Base-by-base conservation (phyloP, 129 eudicot species). In the Flaveria linearis region DNA sequence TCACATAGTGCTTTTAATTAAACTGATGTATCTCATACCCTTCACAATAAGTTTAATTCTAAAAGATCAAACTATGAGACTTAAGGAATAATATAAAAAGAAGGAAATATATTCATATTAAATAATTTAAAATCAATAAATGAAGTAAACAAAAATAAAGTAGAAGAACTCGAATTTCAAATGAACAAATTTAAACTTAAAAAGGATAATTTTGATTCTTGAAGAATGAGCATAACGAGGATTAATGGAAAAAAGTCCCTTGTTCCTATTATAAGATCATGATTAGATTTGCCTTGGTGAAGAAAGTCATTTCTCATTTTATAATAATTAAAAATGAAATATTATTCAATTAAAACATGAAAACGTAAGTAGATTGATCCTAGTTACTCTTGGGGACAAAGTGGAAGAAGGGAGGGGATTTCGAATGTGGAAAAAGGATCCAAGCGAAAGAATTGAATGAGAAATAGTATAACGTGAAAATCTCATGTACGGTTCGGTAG, bases 201-300 rank as follows among this genome's bases (percentile, higher is more conserved):
- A 66, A 66, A 65, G 25, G 20, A 65, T 65, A 22, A 13, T 66
- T 30, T 14, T 30, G 23, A 66, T 66, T 28, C 78, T 33, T 28
- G 25, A 18, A 53, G 11, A 43, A 39, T 61, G 61, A 74, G 30
- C 60, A 41, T 4, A 70, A 60, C 22, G 26, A 1, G 30, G 18
- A 73, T 73, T 73, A 52, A 55, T 53, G 10, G 41, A 73, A 53
- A 55, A 73, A 55, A 52, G 33, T 73, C 57, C 20, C 9, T 46
- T 64, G 64, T 62, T 26, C 30, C 3, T 53, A n/a, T 53, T 53
- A 17, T 50, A 42, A 9, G 1, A 6, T 50, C n/a, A 4, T 50
- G 55, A 50, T 50, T 50, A 1, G n/a, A 26, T 10, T 12, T 12
- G 36, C 5, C 4, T 15, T 50, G 17, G 14, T 42, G 11, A 42